A percentile compares a stretch with the other conserved stretches of the same genome.
These are phyloP conservation scores for Pharnaceum exiguum DNA, from an alignment of 148 eudicot species.

Conservation along the genomic window DNA sequence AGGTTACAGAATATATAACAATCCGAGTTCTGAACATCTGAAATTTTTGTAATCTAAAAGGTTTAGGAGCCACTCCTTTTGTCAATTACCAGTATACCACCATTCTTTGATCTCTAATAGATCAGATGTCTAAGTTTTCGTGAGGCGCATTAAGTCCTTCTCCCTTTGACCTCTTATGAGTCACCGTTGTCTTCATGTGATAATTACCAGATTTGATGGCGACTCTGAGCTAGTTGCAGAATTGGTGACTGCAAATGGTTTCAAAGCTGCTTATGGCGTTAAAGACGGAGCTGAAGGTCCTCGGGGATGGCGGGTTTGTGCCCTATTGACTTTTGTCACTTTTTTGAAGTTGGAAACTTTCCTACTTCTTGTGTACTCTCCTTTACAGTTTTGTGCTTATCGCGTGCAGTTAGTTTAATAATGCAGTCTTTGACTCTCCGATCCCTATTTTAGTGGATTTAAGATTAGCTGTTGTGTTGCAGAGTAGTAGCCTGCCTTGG, in stretches of 20 bases:
- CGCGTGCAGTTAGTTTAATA: too few relatives aligned
- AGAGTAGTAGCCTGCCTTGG: slow-evolving; percentile 99
- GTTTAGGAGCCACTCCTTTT: too few relatives aligned
- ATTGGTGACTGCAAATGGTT: slow-evolving; percentile 83
- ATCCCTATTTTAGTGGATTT: slow-evolving; percentile 11
- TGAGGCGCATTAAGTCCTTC: too few relatives aligned
- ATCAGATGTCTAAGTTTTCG: too few relatives aligned
- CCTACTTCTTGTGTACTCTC: too few relatives aligned
- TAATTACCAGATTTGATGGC: slow-evolving; percentile 84
- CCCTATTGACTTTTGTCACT: slow-evolving; percentile 14
- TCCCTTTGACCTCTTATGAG: too few relatives aligned
- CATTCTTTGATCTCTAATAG: too few relatives aligned
- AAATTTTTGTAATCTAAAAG: too few relatives aligned
- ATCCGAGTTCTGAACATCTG: too few relatives aligned
- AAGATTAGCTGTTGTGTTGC: slow-evolving; percentile 29
- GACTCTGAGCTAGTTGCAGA: slow-evolving; percentile 92
- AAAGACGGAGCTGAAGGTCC: slow-evolving; percentile 99
- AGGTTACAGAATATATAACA: too few relatives aligned
- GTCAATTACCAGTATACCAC: too few relatives aligned
- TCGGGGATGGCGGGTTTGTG: slow-evolving; percentile 82
- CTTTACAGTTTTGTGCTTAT: too few relatives aligned
- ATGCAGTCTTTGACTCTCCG: not conserved
- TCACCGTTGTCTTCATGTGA: slow-evolving; percentile 5
- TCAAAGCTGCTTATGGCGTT: slow-evolving; percentile 88
- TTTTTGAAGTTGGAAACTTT: not conserved